A percentile compares a stretch with the other conserved stretches of the same genome.
Evolutionary conservation across 2,329 filamentous ascomycete genomes (phyloP).

Genomic region (Celoporthe dispersa): DNA sequence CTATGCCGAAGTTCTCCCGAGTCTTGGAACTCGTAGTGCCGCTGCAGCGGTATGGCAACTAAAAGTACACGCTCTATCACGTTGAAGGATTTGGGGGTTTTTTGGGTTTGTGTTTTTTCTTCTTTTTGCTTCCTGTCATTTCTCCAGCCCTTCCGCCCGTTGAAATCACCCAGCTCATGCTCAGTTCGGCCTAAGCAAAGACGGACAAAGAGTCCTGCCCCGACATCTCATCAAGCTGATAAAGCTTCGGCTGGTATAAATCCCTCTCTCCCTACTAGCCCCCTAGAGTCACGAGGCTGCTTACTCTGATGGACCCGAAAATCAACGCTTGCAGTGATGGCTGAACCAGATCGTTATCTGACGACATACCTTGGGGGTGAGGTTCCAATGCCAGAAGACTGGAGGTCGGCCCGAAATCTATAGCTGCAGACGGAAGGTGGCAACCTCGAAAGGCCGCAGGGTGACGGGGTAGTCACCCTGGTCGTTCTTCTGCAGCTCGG

Average conservation of each 20-base stretch:
- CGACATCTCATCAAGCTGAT: background rate
- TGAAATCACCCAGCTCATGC: background rate
- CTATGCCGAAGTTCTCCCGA: background rate
- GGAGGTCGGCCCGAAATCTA: constrained; percentile 36
- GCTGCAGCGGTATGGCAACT: background rate
- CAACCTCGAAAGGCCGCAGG: constrained; percentile 83
- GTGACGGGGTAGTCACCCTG: constrained; percentile 62
- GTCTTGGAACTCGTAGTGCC: background rate
- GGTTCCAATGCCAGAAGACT: no score
- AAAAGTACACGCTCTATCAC: constrained; percentile 6
- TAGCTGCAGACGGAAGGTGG: constrained; percentile 71
- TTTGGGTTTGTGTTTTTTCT: no score
- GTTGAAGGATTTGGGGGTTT: background rate
- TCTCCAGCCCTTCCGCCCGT: background rate
- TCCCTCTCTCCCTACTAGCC: background rate
- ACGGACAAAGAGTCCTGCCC: background rate
- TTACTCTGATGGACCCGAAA: background rate
- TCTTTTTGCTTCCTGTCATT: background rate
- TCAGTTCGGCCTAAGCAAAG: background rate
- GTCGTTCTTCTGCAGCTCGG: constrained; percentile 64
- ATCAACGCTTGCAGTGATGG: background rate
- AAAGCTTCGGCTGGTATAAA: background rate
- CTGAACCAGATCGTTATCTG: background rate
- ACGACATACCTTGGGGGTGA: background rate
- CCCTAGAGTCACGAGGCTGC: background rate